These are phyloP conservation scores for Termitomyces sp. DNA, from an alignment of 768 basidiomycete genomes.

Conservation along the genomic window DNA sequence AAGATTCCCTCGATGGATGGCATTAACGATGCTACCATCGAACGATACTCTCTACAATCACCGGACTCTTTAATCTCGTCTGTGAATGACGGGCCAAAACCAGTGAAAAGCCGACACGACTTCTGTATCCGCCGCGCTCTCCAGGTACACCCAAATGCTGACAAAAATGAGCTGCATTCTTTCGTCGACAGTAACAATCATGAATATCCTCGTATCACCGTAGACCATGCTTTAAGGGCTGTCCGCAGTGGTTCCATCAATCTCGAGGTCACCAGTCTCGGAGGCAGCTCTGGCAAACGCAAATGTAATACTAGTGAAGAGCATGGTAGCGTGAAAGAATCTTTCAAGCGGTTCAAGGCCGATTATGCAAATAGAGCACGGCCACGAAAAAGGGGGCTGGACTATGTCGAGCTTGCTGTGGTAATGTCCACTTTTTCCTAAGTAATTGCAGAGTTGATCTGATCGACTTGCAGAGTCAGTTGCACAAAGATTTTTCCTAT, in stretches of 20 bases:
- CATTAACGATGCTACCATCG: neutral
- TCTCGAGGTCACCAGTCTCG: neutral
- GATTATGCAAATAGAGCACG: constrained; percentile 1
- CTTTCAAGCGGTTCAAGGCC: constrained; percentile 2
- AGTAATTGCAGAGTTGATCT: neutral
- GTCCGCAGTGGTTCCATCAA: neutral
- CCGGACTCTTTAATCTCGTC: neutral
- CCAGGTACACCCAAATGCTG: neutral
- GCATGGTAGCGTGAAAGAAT: neutral
- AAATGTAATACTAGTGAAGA: neutral
- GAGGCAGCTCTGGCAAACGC: neutral
- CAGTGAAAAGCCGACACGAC: neutral
- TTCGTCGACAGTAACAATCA: neutral
- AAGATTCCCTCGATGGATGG: neutral
- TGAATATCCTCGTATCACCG: neutral
- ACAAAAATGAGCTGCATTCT: neutral
- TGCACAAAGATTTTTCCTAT: constrained; percentile 43
- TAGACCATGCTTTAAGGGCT: neutral
- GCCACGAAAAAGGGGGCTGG: neutral
- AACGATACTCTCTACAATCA: neutral
- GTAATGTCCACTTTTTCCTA: neutral
- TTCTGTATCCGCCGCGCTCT: neutral
- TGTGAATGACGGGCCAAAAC: neutral
- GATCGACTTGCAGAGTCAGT: constrained; percentile 31
- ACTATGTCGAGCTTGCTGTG: constrained; percentile 9